A percentile compares a stretch with the other conserved stretches of the same genome.
Conservation (phyloP, 1,284 basidiomycete genomes). For the Amylostereum areolatum region DNA sequence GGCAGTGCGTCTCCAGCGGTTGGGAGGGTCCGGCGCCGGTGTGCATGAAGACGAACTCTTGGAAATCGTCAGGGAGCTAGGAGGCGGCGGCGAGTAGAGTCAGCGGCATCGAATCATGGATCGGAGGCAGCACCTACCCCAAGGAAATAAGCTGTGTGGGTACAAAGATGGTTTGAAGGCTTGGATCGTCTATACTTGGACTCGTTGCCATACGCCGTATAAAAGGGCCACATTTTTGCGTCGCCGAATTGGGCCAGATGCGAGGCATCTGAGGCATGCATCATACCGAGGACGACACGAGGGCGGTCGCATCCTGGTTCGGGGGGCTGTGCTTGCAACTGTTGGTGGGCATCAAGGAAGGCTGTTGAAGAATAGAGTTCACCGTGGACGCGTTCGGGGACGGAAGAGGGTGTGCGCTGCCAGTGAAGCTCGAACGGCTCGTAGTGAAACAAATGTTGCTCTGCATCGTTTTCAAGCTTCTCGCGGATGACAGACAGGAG, state of each 20-base stretch:
- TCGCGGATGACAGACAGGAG: conserved; percentile 11
- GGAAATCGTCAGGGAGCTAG: background rate
- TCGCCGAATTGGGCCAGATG: conserved; percentile 22
- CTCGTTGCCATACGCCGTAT: conserved; percentile 22
- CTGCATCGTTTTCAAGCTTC: conserved; percentile 1
- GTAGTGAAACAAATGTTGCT: conserved; percentile 7
- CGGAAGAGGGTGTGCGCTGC: background rate
- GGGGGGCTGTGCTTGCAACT: conserved; percentile 14
- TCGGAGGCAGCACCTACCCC: conserved; percentile 8
- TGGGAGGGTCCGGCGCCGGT: background rate
- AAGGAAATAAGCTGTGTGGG: conserved; percentile 18
- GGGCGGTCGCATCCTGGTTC: conserved; percentile 16
- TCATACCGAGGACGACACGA: conserved; percentile 17
- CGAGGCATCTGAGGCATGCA: conserved; percentile 25
- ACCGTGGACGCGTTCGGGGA: background rate
- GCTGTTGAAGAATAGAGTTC: background rate
- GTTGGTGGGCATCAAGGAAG: conserved; percentile 13
- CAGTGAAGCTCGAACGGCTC: conserved; percentile 9
- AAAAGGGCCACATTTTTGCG: conserved; percentile 24
- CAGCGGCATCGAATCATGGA: background rate
- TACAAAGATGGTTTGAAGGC: conserved; percentile 12
- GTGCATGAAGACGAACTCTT: background rate
- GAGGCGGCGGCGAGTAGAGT: background rate
- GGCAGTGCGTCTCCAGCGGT: conserved; percentile 14
- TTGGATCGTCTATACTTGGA: conserved; percentile 18